Percentiles rank a stretch among this genome's conserved stretches.
Conservation (phyloP, 2,329 filamentous ascomycete genomes). For the Aspergillus luchuensis region DNA sequence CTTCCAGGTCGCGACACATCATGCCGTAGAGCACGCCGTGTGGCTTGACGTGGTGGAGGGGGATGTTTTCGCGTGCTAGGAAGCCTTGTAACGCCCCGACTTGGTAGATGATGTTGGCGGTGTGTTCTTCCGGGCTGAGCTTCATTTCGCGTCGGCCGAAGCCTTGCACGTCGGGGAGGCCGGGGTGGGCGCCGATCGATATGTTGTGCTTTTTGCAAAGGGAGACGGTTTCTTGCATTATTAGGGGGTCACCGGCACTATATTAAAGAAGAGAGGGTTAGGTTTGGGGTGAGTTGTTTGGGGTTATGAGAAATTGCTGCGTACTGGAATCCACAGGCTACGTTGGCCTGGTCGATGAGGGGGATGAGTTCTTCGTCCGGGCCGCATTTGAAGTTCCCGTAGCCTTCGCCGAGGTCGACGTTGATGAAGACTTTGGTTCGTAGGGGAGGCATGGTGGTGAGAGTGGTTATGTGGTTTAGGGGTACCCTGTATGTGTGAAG, state of each 20-base stretch:
- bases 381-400: conserved; percentile 52
- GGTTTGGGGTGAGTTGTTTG: neutral
- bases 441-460: conserved; percentile 10
- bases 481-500: neutral
- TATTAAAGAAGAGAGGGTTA: neutral
- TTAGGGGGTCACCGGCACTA: conserved; percentile 60
- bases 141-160: conserved; percentile 66
- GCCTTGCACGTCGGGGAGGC: conserved; percentile 65
- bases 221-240: conserved; percentile 63
- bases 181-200: conserved; percentile 63
- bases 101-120: conserved; percentile 62
- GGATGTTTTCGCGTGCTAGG: conserved; percentile 57
- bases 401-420: conserved; percentile 28
- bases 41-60: conserved; percentile 64
- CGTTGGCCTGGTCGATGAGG: conserved; percentile 63
- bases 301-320: neutral
- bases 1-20: conserved; percentile 55
- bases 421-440: conserved; percentile 14
- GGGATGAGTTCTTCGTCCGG: conserved; percentile 64
- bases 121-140: conserved; percentile 58
- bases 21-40: conserved; percentile 63
- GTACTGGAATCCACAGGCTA: conserved; percentile 61
- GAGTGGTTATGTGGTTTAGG: neutral
- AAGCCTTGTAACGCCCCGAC: conserved; percentile 64
- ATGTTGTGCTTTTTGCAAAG: conserved; percentile 61